Base-by-base conservation (phyloP, 1,284 basidiomycete genomes). In the Fomitopsis pinicola region DNA sequence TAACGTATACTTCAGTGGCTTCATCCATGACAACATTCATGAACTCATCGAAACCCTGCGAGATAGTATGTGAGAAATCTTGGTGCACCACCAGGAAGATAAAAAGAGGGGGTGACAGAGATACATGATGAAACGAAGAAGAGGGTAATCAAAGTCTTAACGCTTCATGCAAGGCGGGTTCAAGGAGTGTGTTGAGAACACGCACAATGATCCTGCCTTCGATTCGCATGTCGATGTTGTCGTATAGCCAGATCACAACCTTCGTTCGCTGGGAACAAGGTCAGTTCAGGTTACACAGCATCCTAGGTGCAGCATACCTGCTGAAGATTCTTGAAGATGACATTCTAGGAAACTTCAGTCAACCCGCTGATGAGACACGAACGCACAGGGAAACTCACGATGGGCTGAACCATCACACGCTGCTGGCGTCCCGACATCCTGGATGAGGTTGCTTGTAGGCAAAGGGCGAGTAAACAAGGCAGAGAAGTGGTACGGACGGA, bases 11-110 rank as follows among this genome's bases (percentile, higher is more conserved):
- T 76, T 99, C 97, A 62, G 88, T 86, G 44, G 97, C 94, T 64
- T 98, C 94, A 70, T 98, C 95, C n/a, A 98, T 80, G 26, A 98
- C 94, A 22, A 99, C 80, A 74, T 99, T 99, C 97, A 99, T 99
- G 77, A 99, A 99, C 77, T 99, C 97, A 75, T 99, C 97, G 72
- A 99, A 99, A 26, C 97, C 97, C 97, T 97, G 75, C 65, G 55
- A 19, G 58, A 61, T 35, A 66, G 46, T 63, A 60, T 46, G 55
- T 70, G 17, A 71, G 66, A 44, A 65, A 60, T 53, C 42, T 19
- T 38, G 19, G 22, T 15, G 6, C 3, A 17, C 8, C 44, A 42
- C 9, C 8, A 44, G 12, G 4, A 40, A 22, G 14, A 59, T 9
- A 60, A 58, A 45, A 54, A 19, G n/a, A n/a, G 55, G 46, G 48